phyloP scores from a whole-genome alignment of 1,284 basidiomycete species.

The Apiotrichum montevideense region DNA sequence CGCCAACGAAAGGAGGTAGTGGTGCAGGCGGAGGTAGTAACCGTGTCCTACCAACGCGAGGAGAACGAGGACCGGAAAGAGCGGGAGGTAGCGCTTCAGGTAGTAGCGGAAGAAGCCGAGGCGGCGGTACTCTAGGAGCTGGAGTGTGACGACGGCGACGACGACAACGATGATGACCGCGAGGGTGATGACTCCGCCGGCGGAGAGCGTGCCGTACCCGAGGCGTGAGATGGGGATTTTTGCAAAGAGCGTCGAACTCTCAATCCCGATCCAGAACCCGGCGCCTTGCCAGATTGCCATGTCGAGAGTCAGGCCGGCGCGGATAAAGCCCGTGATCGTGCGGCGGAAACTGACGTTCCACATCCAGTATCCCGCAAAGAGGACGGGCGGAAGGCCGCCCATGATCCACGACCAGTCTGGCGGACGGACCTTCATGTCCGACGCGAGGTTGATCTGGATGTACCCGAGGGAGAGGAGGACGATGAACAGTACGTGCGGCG shows the following conservation, averaged over 20 bases:
- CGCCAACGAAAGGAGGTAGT: slow-evolving; percentile 34
- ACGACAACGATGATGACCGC: slow-evolving; percentile 25
- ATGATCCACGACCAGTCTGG: slow-evolving; percentile 34
- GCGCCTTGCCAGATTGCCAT: slow-evolving; percentile 36
- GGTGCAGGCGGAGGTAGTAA: slow-evolving; percentile 37
- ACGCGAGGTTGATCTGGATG: slow-evolving; percentile 32
- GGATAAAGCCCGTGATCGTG: slow-evolving; percentile 29
- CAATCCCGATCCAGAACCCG: slow-evolving; percentile 43
- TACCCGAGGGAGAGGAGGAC: slow-evolving; percentile 34
- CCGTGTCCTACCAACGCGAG: slow-evolving; percentile 29
- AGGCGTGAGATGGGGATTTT: slow-evolving; percentile 35
- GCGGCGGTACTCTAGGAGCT: slow-evolving; percentile 30
- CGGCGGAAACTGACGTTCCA: slow-evolving; percentile 31
- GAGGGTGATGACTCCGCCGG: slow-evolving; percentile 28
- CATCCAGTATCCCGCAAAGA: slow-evolving; percentile 35
- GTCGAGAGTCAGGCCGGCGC: slow-evolving; percentile 27
- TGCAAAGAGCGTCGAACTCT: slow-evolving; percentile 36
- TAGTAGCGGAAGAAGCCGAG: slow-evolving; percentile 36
- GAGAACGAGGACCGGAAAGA: slow-evolving; percentile 34
- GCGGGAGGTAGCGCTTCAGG: slow-evolving; percentile 34
- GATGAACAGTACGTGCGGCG: slow-evolving; percentile 21
- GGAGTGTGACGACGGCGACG: slow-evolving; percentile 26
- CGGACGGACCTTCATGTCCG: slow-evolving; percentile 23
- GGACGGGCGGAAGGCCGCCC: slow-evolving; percentile 22
- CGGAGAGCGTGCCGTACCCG: slow-evolving; percentile 30